Evolutionary conservation across 805 yeast species (phyloP), one percentile per base, ranked within the genome.

Genomic region (Millerozyma miso): DNA sequence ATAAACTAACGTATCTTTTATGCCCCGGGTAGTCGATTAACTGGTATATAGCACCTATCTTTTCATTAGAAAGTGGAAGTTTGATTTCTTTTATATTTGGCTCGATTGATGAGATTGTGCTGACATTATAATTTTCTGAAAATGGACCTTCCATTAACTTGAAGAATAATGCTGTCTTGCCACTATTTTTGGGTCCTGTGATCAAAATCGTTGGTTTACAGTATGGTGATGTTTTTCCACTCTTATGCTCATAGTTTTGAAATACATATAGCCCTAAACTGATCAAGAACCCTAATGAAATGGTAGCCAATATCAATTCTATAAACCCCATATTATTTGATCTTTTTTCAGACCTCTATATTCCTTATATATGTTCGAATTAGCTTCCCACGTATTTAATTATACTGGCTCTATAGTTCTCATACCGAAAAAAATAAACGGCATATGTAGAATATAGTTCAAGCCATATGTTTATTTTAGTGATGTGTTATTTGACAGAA

Each of bases 1-100:
- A 67, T 39, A 82, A 65, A 44, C 79, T 77, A 41, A 76, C 77
- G 51, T 90, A 77, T 62, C 88, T 88, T 42, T 76, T 66, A 63
- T 85, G 89, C n/a, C 97, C 97, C 2, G 99, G 99, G 48, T 81
- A 81, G 55, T 91, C 98, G 40, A 84, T 73, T 33, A 90, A 60
- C 47, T 74, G 78, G 55, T 47, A 70, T 23, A 50, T 43, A 67
- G 74, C 43, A 54, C 63, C 44, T 60, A 71, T 51, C 56, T 64
- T 38, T 48, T 66, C 41, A 38, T 56, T 60, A 33, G 71, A 49
- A 35, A 69, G 52, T 3, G 75, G 76, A 12, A 70, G 49, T n/a
- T 45, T 42, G 13, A 69, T 39, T 8, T 51, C 46, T 2, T 55
- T 52, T 38, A 56, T 44, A 44, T 65, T 69, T 3, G 69, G 65